Base-by-base conservation (phyloP, 1,284 basidiomycete species). In the Puccinia polysora region DNA sequence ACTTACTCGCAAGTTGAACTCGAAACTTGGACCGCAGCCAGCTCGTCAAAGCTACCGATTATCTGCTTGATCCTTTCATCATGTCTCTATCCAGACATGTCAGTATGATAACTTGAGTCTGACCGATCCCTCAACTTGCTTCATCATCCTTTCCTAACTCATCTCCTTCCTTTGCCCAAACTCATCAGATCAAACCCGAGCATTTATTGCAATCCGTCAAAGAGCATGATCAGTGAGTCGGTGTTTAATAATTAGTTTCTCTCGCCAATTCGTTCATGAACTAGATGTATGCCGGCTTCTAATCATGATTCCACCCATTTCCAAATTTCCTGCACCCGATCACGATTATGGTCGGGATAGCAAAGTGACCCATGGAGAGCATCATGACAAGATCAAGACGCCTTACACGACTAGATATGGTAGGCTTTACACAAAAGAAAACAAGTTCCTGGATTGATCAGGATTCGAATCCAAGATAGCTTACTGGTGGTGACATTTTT, bases 391-490 rank as follows among this genome's bases (percentile, higher is more conserved):
- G 4, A 20, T n/a, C 40, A 36, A 30, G 12, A 40, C 8, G 20
- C 32, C 34, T 49, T 2, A 30, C 53, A n/a, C 62, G 28, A 47
- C 64, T 40, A n/a, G 58, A n/a, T 53, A 74, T 77, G 79, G 65
- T 74, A 75, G 15, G 76, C 76, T 12, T n/a, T n/a, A 45, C 10
- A 45, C 40, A 60, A 43, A 58, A 50, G 49, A 43, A n/a, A n/a
- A n/a, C n/a, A n/a, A n/a, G n/a, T n/a, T n/a, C n/a, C 28, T 40
- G 47, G 40, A 59, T 78, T 55, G 75, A 77, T 68, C 77, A 79
- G 71, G 77, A 78, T 63, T n/a, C 76, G 79, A 4, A 81, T 80
- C 69, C 74, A 76, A 4, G 78, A 76, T 12, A 75, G 79, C 40
- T 80, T 80, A n/a, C n/a, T 45, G 40, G 10, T 45, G 10, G 40